Evolutionary conservation across 768 basidiomycete genomes (phyloP), one percentile per base, ranked within the genome.

Genomic region (Collybia sordida): DNA sequence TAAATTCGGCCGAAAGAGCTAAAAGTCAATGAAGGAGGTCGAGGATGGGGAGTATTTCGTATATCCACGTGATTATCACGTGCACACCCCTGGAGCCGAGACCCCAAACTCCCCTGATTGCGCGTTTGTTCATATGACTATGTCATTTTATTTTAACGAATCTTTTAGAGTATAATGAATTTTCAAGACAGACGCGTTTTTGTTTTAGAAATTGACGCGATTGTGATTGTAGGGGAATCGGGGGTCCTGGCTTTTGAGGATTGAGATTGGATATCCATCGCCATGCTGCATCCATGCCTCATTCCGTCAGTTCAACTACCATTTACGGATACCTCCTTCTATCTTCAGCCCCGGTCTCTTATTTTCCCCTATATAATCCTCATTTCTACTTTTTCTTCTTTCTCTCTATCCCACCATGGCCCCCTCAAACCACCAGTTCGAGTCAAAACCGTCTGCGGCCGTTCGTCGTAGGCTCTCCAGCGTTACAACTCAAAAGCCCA

Each of bases 381-480:
- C 44, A 45, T 52, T 53, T 55, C 48, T 50, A 37, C 50, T 52
- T 52, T 58, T 55, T 58, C 59, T 54, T 52, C 57, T 55, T 58
- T 62, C 59, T 58, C 57, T 58, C 49, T 59, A 47, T 28, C 50
- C 62, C 61, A 68, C 57, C 70, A 86, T 84, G 83, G 73, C 84
- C 31, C 31, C 31, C 11, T 31, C 31, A 7, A 31, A 31, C 41
- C 72, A 75, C 56, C 53, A 69, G 28, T 90, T 91, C 61, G 63
- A 79, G 60, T 88, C 86, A 38, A 77, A 83, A 49, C 60, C 81
- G n/a, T 86, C 87, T 38, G 72, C 72, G 42, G 81, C 79, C 45
- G 74, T 81, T 47, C 75, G 83, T 52, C 80, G 85, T 62, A 82
- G 88, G 69, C 81, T 91, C 44, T 88, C 75, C 60, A 70, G 70